These are phyloP conservation scores for Kwoniella mangroviensis DNA, from an alignment of 768 basidiomycete species.

Conservation along the genomic window DNA sequence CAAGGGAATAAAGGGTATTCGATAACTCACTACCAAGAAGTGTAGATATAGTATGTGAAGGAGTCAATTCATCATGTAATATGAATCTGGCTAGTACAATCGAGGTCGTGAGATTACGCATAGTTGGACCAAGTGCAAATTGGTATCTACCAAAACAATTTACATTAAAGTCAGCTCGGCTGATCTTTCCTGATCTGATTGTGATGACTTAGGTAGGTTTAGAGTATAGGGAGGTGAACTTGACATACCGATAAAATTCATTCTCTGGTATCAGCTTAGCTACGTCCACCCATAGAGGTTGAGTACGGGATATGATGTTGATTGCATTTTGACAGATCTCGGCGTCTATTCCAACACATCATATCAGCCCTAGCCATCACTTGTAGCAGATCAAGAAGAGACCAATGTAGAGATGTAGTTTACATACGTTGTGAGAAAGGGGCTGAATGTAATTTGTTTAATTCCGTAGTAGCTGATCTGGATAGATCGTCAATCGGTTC, in stretches of 20 bases:
- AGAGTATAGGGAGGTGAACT: neutral
- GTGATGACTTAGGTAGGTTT: too few relatives aligned
- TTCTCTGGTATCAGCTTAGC: conserved; percentile 52
- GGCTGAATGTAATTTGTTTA: conserved; percentile 46
- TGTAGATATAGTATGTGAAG: conserved; percentile 48
- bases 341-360: conserved; percentile 18
- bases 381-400: neutral
- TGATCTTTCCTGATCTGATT: too few relatives aligned
- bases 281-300: conserved; percentile 43
- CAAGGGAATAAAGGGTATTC: too few relatives aligned
- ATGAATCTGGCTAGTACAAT: conserved; percentile 57
- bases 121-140: conserved; percentile 39
- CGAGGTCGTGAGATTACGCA: conserved; percentile 50
- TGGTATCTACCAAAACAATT: conserved; percentile 24
- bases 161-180: too few relatives aligned
- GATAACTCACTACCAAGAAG: conserved; percentile 56
- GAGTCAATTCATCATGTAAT: conserved; percentile 52
- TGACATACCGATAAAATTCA: conserved; percentile 57
- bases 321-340: conserved; percentile 37
- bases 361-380: too few relatives aligned
- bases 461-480: conserved; percentile 36
- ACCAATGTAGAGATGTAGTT: neutral
- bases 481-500: conserved; percentile 50
- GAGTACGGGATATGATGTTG: conserved; percentile 27
- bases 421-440: conserved; percentile 38